A percentile compares a stretch with the other conserved stretches of the same genome.
phyloP scores from a whole-genome alignment of 352 stramenopile genomes.

The Phytophthora fragariae region DNA sequence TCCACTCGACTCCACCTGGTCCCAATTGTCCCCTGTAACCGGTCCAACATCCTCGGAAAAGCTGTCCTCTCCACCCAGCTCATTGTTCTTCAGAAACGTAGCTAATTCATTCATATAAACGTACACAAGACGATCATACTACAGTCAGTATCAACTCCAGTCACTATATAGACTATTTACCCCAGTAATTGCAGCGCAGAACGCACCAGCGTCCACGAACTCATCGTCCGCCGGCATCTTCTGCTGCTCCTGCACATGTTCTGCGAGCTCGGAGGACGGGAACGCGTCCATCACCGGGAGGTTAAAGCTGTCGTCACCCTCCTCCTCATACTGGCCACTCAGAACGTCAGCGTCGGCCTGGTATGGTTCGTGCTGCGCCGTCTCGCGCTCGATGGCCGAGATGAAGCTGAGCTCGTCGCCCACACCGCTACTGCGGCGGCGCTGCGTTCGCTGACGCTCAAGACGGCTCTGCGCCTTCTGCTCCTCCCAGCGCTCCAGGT shows the following conservation, averaged over 20 bases:
- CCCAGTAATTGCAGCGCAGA: background rate
- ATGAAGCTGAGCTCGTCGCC: constrained; percentile 44
- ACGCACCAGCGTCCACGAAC: constrained; percentile 78
- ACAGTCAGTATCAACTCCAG: background rate
- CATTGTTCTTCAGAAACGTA: constrained; percentile 57
- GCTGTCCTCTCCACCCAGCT: constrained; percentile 53
- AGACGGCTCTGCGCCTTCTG: constrained; percentile 54
- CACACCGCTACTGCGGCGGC: constrained; percentile 25
- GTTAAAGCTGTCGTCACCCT: constrained; percentile 40
- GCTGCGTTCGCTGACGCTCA: constrained; percentile 16
- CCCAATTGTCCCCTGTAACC: constrained; percentile 36
- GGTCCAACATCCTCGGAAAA: constrained; percentile 48
- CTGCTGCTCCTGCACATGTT: constrained; percentile 15
- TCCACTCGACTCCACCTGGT: constrained; percentile 38
- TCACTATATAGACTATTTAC: background rate
- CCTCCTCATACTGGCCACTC: background rate
- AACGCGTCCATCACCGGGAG: constrained; percentile 49
- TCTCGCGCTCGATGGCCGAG: constrained; percentile 40
- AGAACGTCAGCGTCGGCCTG: background rate
- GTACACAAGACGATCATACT: background rate
- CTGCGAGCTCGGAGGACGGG: constrained; percentile 13
- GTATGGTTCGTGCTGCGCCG: background rate
- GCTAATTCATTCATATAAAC: constrained; percentile 24
- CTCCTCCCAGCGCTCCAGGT: constrained; percentile 59
- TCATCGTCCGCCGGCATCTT: constrained; percentile 55